These are phyloP conservation scores for Phaeotremella fagi DNA, from an alignment of 768 basidiomycete genomes.

Conservation along the genomic window DNA sequence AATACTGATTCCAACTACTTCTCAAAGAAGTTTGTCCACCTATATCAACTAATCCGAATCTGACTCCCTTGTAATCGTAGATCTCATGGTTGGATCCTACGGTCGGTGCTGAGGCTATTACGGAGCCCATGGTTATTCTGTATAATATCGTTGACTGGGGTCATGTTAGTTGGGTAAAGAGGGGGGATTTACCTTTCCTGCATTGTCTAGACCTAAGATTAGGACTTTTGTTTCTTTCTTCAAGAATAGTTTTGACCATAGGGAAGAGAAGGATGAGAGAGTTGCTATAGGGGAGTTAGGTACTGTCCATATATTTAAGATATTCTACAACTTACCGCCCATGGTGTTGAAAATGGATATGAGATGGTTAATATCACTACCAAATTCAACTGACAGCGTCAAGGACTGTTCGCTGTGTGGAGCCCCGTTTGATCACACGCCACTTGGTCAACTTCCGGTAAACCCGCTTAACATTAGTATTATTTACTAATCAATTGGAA, in stretches of 20 bases:
- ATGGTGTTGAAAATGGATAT: conserved; percentile 7
- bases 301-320: no score
- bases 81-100: conserved; percentile 48
- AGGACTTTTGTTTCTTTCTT: conserved; percentile 47
- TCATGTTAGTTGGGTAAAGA: neutral
- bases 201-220: conserved; percentile 49
- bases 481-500: no score
- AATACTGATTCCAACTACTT: conserved; percentile 46
- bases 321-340: conserved; percentile 20
- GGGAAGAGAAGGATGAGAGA: conserved; percentile 41
- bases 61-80: conserved; percentile 49
- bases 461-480: no score
- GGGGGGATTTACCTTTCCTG: conserved; percentile 40
- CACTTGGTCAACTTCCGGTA: no score
- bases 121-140: conserved; percentile 47
- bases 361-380: no score
- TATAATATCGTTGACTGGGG: conserved; percentile 44
- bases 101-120: conserved; percentile 47
- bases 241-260: conserved; percentile 45
- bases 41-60: conserved; percentile 47
- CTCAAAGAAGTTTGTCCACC: conserved; percentile 47
- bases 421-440: no score
- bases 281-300: no score
- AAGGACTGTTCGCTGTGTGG: no score
- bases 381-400: no score